Conservation (phyloP, 1,284 basidiomycete species). For the Puccinia polysora region DNA sequence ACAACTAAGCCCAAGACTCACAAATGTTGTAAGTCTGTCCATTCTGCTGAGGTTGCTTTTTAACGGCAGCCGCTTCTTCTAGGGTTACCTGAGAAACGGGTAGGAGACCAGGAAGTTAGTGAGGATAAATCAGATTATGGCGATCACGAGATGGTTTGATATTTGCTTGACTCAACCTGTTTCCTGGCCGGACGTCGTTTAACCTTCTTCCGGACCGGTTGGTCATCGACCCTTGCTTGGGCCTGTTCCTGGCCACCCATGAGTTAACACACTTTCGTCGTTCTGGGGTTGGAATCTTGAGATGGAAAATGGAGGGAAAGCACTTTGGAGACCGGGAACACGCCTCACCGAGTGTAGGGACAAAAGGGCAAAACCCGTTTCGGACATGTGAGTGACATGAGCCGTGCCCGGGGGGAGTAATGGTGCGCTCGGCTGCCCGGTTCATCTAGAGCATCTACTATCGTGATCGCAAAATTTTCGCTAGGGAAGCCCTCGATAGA, state of each 20-base stretch:
- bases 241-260: neutral
- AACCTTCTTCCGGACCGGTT: conserved; percentile 47
- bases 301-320: too few relatives aligned
- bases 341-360: too few relatives aligned
- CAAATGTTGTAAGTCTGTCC: conserved; percentile 78
- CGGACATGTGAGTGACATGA: too few relatives aligned
- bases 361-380: neutral
- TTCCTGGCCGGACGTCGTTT: conserved; percentile 51
- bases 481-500: too few relatives aligned
- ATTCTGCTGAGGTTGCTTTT: conserved; percentile 77
- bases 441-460: too few relatives aligned
- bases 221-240: neutral
- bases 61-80: conserved; percentile 78
- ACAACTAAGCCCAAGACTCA: conserved; percentile 56
- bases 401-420: too few relatives aligned
- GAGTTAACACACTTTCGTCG: neutral
- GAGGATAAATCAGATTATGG: neutral
- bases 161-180: conserved; percentile 47
- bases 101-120: neutral
- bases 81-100: conserved; percentile 62
- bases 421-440: too few relatives aligned
- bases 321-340: too few relatives aligned
- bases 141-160: neutral
- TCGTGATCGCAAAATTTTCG: too few relatives aligned
- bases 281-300: too few relatives aligned